Evolutionary conservation across 257 asterid genomes (phyloP).

Genomic region (Salvia hispanica): DNA sequence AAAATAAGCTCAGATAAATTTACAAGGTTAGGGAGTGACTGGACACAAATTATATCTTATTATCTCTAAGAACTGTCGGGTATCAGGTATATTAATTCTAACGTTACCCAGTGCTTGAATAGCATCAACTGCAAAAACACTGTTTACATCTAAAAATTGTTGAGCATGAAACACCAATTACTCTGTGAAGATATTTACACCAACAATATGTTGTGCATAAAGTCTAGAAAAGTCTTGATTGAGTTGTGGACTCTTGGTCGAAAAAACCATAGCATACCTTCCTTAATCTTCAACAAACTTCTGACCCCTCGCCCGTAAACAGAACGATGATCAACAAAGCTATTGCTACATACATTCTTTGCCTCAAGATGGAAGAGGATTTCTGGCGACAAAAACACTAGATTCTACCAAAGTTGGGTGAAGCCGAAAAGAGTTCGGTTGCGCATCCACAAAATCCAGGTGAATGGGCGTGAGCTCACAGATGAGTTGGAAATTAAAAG

Average conservation of each 20-base stretch:
- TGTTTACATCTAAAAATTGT: constrained; percentile 68
- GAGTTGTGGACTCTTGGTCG: constrained; percentile 4
- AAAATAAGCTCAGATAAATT: constrained; percentile 3
- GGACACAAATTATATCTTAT: background rate
- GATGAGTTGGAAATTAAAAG: too few species aligned
- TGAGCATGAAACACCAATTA: background rate
- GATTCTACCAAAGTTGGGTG: too few species aligned
- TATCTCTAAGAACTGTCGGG: constrained; percentile 1
- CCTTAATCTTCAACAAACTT: constrained; percentile 89
- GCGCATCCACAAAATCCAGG: too few species aligned
- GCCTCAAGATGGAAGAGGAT: too few species aligned
- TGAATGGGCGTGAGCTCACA: too few species aligned
- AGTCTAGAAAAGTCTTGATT: constrained; percentile 14
- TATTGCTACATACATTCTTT: too few species aligned
- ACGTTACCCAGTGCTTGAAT: constrained; percentile 89
- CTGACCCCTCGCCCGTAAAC: too few species aligned
- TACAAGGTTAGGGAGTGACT: too few species aligned
- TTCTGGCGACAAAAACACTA: too few species aligned
- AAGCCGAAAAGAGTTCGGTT: too few species aligned
- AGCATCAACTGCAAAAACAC: constrained; percentile 99
- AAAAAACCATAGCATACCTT: constrained; percentile 56
- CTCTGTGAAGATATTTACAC: constrained; percentile 12
- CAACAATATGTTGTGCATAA: background rate
- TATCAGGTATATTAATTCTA: constrained; percentile 22
- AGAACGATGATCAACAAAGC: too few species aligned